Conservation (phyloP, 2,329 filamentous ascomycete species). For the Alternaria alternata region DNA sequence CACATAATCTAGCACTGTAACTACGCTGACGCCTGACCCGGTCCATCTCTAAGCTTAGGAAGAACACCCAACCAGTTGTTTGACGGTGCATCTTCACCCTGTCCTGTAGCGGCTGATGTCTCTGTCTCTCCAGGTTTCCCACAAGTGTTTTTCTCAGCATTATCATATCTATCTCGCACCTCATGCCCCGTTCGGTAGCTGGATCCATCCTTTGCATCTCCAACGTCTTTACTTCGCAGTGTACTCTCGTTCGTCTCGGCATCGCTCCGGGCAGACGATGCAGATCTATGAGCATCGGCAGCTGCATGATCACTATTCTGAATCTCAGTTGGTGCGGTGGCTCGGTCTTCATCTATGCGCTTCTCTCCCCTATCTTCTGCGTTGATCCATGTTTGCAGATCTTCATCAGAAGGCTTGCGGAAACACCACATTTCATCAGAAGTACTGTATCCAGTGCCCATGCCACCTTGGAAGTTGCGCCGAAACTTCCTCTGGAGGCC, state of each 20-base stretch:
- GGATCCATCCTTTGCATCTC: neutral
- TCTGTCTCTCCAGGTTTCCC: neutral
- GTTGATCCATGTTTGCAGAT: conserved; percentile 37
- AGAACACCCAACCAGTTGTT: conserved; percentile 22
- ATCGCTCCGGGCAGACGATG: conserved; percentile 3
- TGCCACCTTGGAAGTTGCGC: conserved; percentile 49
- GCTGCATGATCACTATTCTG: neutral
- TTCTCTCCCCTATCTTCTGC: conserved; percentile 28
- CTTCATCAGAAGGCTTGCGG: conserved; percentile 43
- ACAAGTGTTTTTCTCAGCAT: conserved; percentile 4
- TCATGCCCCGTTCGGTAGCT: conserved; percentile 2
- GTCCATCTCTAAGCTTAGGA: conserved; percentile 19
- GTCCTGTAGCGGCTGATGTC: conserved; percentile 3
- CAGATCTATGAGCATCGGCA: conserved; percentile 1
- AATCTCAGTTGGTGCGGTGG: conserved; percentile 4
- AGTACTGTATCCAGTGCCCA: conserved; percentile 44
- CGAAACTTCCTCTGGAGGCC: conserved; percentile 51
- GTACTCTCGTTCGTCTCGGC: conserved; percentile 9
- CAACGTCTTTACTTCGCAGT: conserved; percentile 7
- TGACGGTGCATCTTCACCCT: conserved; percentile 15
- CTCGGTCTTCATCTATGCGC: conserved; percentile 28
- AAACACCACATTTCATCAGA: conserved; percentile 65
- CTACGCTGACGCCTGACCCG: conserved; percentile 6
- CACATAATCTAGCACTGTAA: neutral
- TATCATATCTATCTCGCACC: conserved; percentile 13